Conservation (phyloP, 768 basidiomycete genomes). For the Mycena maculata region DNA sequence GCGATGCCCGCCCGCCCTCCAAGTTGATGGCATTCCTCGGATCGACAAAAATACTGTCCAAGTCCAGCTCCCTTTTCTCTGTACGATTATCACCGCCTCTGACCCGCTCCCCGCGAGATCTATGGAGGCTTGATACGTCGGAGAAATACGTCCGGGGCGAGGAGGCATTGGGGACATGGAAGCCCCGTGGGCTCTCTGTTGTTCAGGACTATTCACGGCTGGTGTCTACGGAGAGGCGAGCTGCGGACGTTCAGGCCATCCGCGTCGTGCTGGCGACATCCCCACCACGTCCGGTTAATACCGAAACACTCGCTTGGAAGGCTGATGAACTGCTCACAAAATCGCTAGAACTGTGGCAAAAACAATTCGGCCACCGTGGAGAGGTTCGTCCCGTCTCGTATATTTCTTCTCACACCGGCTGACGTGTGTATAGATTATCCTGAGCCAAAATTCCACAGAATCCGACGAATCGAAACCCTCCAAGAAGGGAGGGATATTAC, state of each 20-base stretch:
- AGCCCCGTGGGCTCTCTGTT: constrained; percentile 86
- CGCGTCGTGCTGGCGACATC: constrained; percentile 77
- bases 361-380: constrained; percentile 78
- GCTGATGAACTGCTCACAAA: constrained; percentile 73
- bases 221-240: constrained; percentile 75
- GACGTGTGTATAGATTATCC: constrained; percentile 68
- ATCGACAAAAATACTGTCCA: constrained; percentile 79
- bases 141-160: constrained; percentile 96
- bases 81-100: constrained; percentile 85
- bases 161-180: constrained; percentile 85
- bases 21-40: constrained; percentile 82
- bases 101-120: constrained; percentile 86
- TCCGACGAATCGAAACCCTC: constrained; percentile 56
- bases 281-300: constrained; percentile 59
- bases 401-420: constrained; percentile 8
- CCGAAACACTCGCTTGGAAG: constrained; percentile 72
- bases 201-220: constrained; percentile 87
- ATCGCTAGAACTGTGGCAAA: constrained; percentile 85
- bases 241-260: constrained; percentile 92
- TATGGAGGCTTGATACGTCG: constrained; percentile 95
- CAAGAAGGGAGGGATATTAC: constrained; percentile 48
- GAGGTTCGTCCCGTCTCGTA: constrained; percentile 63
- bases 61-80: constrained; percentile 86
- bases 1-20: constrained; percentile 88
- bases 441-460: constrained; percentile 78